Conservation (phyloP, 1,284 basidiomycete species). For the Leccinum laetum region DNA sequence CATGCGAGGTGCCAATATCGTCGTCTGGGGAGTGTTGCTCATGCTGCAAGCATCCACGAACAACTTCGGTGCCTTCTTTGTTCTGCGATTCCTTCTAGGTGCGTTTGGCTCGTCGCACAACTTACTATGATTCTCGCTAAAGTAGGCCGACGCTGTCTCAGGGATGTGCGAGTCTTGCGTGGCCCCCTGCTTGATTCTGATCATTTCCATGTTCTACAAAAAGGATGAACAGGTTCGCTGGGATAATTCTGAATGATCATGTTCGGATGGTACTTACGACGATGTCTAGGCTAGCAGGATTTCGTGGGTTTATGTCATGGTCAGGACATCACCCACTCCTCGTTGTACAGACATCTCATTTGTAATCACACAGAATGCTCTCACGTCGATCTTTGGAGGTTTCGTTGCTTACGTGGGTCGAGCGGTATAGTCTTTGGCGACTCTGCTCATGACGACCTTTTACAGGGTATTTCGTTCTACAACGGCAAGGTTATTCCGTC, state of each 20-base stretch:
- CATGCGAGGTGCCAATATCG: no score
- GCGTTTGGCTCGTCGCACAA: slow-evolving; percentile 8
- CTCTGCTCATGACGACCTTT: background rate
- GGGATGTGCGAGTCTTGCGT: slow-evolving; percentile 71
- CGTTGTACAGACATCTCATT: background rate
- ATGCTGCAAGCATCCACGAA: slow-evolving; percentile 60
- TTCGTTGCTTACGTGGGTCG: slow-evolving; percentile 60
- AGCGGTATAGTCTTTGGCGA: background rate
- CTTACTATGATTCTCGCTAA: background rate
- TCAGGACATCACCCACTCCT: slow-evolving; percentile 22
- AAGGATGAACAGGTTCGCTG: slow-evolving; percentile 59
- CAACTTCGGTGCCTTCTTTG: slow-evolving; percentile 62
- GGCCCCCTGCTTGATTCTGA: slow-evolving; percentile 60
- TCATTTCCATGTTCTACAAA: slow-evolving; percentile 71
- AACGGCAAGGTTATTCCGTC: slow-evolving; percentile 46
- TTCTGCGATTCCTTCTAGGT: slow-evolving; percentile 61
- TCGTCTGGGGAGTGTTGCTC: slow-evolving; percentile 24
- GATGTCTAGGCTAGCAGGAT: slow-evolving; percentile 49
- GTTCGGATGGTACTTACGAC: background rate
- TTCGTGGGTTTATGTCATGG: slow-evolving; percentile 72
- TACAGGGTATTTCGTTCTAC: slow-evolving; percentile 59
- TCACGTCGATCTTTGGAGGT: slow-evolving; percentile 65
- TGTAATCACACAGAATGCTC: slow-evolving; percentile 44
- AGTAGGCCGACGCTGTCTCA: slow-evolving; percentile 19
- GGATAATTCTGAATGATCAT: background rate